A percentile compares a stretch with the other conserved stretches of the same genome.
Conservation (phyloP, 768 basidiomycete genomes). For the Tricholomella constricta region DNA sequence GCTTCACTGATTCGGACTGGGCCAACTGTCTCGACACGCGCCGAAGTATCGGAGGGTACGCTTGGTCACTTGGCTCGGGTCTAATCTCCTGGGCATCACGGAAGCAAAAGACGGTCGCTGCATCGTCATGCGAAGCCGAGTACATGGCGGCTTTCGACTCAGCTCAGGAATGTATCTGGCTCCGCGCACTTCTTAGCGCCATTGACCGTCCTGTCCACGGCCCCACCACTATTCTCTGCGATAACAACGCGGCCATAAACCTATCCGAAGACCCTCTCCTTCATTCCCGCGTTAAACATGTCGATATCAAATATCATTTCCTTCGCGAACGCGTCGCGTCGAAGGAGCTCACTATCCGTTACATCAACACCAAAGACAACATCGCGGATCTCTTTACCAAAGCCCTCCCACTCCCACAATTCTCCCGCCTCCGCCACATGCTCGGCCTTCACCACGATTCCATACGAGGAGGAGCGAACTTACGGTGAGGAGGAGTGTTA, state of each 20-base stretch:
- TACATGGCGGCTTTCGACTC: slow-evolving; percentile 2
- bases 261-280: no score
- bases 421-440: not conserved
- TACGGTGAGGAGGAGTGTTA: no score
- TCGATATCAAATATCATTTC: not conserved
- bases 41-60: slow-evolving; percentile 30
- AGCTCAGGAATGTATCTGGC: not conserved
- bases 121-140: slow-evolving; percentile 6
- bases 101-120: slow-evolving; percentile 35
- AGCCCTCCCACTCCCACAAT: not conserved
- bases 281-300: no score
- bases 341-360: not conserved
- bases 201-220: not conserved
- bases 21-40: no score
- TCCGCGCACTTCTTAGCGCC: not conserved
- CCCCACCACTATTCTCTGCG: not conserved
- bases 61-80: slow-evolving; percentile 31
- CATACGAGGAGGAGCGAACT: not conserved
- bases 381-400: slow-evolving; percentile 6
- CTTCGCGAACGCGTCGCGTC: not conserved
- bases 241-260: not conserved
- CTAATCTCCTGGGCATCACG: slow-evolving; percentile 36
- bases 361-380: slow-evolving; percentile 5
- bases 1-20: slow-evolving; percentile 2
- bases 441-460: not conserved